Evolutionary conservation across 805 yeast genomes (phyloP).

Genomic region (Lipomyces lipofer): DNA sequence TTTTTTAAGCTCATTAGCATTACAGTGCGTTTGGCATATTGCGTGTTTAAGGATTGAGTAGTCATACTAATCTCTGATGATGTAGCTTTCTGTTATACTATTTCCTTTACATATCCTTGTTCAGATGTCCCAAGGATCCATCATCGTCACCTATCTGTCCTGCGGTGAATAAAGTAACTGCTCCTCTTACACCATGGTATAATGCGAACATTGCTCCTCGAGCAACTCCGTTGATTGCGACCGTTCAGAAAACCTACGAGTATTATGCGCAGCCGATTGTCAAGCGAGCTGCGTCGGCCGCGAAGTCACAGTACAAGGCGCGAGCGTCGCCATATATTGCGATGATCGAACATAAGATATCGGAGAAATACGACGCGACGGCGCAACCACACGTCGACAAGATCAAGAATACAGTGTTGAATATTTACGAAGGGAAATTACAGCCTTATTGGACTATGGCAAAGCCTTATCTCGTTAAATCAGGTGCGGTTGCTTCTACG

Average conservation of each 20-base stretch:
- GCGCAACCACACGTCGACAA: constrained; percentile 4
- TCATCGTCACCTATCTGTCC: constrained; percentile 8
- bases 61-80: constrained; percentile 26
- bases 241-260: neutral
- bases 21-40: constrained; percentile 1
- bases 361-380: neutral
- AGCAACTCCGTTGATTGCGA: neutral
- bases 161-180: constrained; percentile 4
- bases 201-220: neutral
- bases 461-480: neutral
- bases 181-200: constrained; percentile 2
- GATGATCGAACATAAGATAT: neutral
- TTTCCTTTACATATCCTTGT: constrained; percentile 5
- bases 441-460: constrained; percentile 3
- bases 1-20: neutral
- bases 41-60: neutral
- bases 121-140: constrained; percentile 15
- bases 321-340: neutral
- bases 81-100: constrained; percentile 40
- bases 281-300: constrained; percentile 2
- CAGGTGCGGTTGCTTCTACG: neutral
- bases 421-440: neutral
- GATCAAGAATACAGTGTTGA: neutral
- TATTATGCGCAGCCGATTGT: neutral
- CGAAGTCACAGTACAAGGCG: neutral